Evolutionary conservation across 1,284 basidiomycete genomes (phyloP), one percentile per base, ranked within the genome.

Genomic region (Pseudozyma pruni): DNA sequence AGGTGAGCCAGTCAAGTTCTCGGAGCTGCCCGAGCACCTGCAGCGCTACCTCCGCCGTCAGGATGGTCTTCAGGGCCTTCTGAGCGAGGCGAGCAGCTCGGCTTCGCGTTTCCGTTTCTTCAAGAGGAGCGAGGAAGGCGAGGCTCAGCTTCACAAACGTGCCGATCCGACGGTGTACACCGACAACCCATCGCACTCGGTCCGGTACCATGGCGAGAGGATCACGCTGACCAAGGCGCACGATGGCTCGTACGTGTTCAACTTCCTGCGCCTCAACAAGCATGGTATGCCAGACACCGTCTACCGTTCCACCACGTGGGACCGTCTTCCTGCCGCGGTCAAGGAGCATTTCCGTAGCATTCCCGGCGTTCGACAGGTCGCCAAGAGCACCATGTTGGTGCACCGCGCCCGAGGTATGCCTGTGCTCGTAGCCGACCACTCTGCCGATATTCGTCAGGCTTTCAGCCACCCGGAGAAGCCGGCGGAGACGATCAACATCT

Each of bases 191-290:
- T 11, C 11, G 27, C 27, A 29, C 27, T 7, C 27, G 11, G 11
- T 29, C 27, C 27, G 7, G 27, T 29, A 29, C 27, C 27, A 29
- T 11, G 27, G 27, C 27, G 27, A 58, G 14, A 33, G 38, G n/a
- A 37, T 57, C 34, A 23, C 27, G 14, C 17, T 55, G 2, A 16
- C 33, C 3, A 20, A 35, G 16, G 19, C 22, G 2, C 25, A 14
- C 8, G 29, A 29, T 52, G 50, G 50, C 14, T 17, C 3, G 40
- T 53, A 38, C 29, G 11, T 32, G 5, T 53, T 22, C 27, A 29
- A 19, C 23, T 17, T 37, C 16, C 20, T 9, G 14, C 33, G 27
- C 11, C 27, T 29, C 7, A 6, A 11, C 11, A 29, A 11, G 7
- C 7, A 29, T 29, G 27, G 27, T 11, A 11, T 29, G 7, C 27